A percentile compares a stretch with the other conserved stretches of the same genome.
Conservation (phyloP, 2,329 filamentous ascomycete genomes). For the Lachnellula suecica region DNA sequence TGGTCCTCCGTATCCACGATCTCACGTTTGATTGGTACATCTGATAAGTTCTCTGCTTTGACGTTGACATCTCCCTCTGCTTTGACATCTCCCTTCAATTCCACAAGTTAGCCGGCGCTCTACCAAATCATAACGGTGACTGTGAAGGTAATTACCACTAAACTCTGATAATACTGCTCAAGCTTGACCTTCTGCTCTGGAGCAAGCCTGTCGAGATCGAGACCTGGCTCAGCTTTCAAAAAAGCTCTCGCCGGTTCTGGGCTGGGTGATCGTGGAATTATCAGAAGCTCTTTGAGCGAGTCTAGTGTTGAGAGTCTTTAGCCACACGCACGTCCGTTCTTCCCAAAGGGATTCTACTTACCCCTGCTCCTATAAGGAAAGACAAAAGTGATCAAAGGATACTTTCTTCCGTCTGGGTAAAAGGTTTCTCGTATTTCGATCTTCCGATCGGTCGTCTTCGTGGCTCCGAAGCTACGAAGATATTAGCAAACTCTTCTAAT, state of each 20-base stretch:
- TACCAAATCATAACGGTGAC: not conserved
- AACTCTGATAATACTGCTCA: not conserved
- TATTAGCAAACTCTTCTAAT: not conserved
- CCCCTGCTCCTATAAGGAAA: too few species aligned
- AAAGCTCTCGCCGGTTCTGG: constrained; percentile 3
- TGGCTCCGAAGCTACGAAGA: not conserved
- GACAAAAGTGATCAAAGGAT: too few species aligned
- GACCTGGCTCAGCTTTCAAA: not conserved
- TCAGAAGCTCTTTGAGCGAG: too few species aligned
- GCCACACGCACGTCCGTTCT: too few species aligned
- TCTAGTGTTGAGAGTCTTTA: too few species aligned
- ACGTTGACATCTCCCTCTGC: too few species aligned
- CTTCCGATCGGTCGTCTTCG: too few species aligned
- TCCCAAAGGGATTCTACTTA: too few species aligned
- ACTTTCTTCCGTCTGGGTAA: too few species aligned
- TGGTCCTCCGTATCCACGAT: not conserved
- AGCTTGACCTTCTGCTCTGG: not conserved
- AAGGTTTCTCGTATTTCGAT: too few species aligned
- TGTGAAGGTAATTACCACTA: not conserved
- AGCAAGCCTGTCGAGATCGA: not conserved
- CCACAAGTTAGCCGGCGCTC: not conserved
- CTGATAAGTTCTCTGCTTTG: not conserved
- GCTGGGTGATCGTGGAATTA: constrained; percentile 19
- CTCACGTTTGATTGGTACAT: constrained; percentile 7
- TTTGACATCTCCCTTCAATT: not conserved